These are phyloP conservation scores for Trichoderma koningii DNA, from an alignment of 2,329 filamentous ascomycete species.

Conservation along the genomic window DNA sequence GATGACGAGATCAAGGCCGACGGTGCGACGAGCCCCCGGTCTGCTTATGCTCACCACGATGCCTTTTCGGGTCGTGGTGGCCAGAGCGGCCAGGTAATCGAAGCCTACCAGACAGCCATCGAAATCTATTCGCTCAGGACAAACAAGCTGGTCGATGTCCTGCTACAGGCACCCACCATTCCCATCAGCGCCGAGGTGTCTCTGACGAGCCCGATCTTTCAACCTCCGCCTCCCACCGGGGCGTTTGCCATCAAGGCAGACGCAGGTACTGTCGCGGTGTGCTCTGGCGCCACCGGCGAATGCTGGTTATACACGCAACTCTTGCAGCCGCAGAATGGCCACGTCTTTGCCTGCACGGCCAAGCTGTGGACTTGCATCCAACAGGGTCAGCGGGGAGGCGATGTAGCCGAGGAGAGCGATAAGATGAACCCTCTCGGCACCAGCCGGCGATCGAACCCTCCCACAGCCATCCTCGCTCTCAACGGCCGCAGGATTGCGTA, in stretches of 20 bases:
- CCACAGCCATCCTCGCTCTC: constrained; percentile 68
- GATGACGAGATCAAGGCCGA: constrained; percentile 48
- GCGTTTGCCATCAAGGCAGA: constrained; percentile 74
- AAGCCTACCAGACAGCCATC: constrained; percentile 80
- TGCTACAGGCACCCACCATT: constrained; percentile 70
- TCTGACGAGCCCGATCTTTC: constrained; percentile 63
- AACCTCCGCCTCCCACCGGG: constrained; percentile 69
- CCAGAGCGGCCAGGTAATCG: constrained; percentile 46
- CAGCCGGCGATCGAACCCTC: constrained; percentile 48
- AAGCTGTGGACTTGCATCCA: constrained; percentile 93
- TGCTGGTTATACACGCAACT: constrained; percentile 72
- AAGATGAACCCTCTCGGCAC: constrained; percentile 41
- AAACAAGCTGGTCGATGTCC: constrained; percentile 68
- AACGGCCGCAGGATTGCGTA: constrained; percentile 77
- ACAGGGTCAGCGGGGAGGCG: constrained; percentile 51
- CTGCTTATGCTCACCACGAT: constrained; percentile 44
- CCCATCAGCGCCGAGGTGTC: constrained; percentile 57
- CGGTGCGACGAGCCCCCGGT: constrained; percentile 46
- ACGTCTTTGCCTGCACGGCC: constrained; percentile 67
- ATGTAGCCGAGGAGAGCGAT: constrained; percentile 51
- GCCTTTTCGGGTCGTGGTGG: constrained; percentile 40
- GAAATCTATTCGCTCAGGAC: constrained; percentile 84
- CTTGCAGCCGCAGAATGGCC: constrained; percentile 45
- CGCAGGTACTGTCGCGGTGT: constrained; percentile 69
- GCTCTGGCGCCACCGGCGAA: constrained; percentile 83